These are phyloP conservation scores for Dryas integrifolia DNA, from an alignment of 331 rosid species.

Conservation along the genomic window DNA sequence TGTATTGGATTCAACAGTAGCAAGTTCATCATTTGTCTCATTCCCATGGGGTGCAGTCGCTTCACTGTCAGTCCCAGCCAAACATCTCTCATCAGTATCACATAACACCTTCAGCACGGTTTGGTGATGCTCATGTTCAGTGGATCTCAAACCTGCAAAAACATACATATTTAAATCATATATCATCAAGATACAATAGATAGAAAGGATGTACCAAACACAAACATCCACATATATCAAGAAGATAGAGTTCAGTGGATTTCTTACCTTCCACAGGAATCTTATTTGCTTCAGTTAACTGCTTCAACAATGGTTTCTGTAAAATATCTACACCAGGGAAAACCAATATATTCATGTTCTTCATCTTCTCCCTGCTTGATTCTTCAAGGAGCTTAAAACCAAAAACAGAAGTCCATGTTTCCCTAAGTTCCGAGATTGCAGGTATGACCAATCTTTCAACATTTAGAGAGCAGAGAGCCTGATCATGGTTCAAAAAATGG, in stretches of 20 bases:
- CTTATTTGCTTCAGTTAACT: slow-evolving; percentile 27
- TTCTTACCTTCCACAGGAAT: slow-evolving; percentile 42
- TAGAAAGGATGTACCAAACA: slow-evolving; percentile 10
- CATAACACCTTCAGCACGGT: slow-evolving; percentile 20
- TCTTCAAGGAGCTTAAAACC: slow-evolving; percentile 72
- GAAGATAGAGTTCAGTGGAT: neutral
- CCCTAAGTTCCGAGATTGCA: slow-evolving; percentile 72
- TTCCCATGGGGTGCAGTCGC: slow-evolving; percentile 26
- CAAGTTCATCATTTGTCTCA: slow-evolving; percentile 32
- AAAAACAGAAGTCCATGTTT: slow-evolving; percentile 82
- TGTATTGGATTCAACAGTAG: slow-evolving; percentile 31
- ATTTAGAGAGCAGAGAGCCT: slow-evolving; percentile 75
- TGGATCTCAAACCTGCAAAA: slow-evolving; percentile 35
- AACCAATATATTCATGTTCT: slow-evolving; percentile 65
- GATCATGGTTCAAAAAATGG: slow-evolving; percentile 19
- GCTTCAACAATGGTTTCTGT: slow-evolving; percentile 56
- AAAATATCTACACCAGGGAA: slow-evolving; percentile 81
- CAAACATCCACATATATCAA: neutral
- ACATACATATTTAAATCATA: neutral
- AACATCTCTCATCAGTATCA: slow-evolving; percentile 25
- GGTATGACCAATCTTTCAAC: slow-evolving; percentile 87
- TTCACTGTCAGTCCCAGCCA: slow-evolving; percentile 31
- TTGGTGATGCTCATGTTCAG: slow-evolving; percentile 23
- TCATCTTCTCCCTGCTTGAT: slow-evolving; percentile 49
- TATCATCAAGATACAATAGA: neutral